These are phyloP conservation scores for Coemansia sp. DNA, from an alignment of 192 early-diverging fungal species.

Conservation along the genomic window DNA sequence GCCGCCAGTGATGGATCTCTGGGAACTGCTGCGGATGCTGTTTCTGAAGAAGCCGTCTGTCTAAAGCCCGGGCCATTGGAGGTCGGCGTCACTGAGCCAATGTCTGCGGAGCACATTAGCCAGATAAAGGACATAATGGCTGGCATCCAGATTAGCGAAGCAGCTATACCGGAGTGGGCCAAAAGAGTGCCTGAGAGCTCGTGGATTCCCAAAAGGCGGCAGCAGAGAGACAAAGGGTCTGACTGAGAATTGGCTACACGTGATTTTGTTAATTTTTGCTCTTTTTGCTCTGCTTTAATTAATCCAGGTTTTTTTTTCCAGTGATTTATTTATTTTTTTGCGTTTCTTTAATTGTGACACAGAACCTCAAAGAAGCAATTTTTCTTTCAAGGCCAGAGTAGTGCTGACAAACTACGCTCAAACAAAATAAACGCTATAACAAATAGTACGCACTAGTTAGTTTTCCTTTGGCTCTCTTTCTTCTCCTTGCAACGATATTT, in stretches of 20 bases:
- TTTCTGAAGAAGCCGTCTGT: neutral
- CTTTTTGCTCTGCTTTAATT: neutral
- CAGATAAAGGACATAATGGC: constrained; percentile 47
- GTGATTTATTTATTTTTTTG: no score
- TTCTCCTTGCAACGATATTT: no score
- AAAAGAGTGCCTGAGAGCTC: constrained; percentile 30
- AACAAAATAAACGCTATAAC: no score
- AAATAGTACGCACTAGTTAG: no score
- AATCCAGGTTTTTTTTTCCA: neutral
- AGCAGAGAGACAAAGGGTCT: neutral
- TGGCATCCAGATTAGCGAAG: constrained; percentile 32
- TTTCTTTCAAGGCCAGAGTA: neutral
- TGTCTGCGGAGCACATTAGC: constrained; percentile 34
- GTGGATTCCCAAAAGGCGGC: constrained; percentile 39
- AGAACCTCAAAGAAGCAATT: neutral
- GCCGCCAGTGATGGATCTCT: no score
- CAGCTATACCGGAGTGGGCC: constrained; percentile 46
- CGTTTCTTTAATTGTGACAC: neutral
- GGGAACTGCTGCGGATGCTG: neutral
- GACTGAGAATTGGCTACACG: neutral
- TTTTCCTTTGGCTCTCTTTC: no score
- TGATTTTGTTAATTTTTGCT: neutral
- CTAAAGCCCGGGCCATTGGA: constrained; percentile 13
- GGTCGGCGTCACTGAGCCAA: constrained; percentile 16
- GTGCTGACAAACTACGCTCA: neutral